Evolutionary conservation across 257 asterid genomes (phyloP).

Genomic region (Nicotiana knightiana): DNA sequence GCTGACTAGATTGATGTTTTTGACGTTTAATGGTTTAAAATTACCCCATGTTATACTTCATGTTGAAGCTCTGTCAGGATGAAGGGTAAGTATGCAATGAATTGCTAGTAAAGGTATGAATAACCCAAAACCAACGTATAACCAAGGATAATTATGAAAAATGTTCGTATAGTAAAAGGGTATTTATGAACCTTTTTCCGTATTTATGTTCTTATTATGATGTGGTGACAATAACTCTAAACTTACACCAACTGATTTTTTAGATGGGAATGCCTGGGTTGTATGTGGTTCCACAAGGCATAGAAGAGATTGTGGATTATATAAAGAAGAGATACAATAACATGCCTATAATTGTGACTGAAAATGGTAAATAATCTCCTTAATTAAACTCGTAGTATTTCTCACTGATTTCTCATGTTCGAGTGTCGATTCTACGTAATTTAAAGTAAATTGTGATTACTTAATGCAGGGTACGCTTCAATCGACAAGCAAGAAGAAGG

Average conservation of each 20-base stretch:
- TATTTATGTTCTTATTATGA: neutral
- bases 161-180: too few relatives aligned
- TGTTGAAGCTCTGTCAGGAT: too few relatives aligned
- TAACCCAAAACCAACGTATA: too few relatives aligned
- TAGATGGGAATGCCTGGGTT: conserved; percentile 46
- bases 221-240: neutral
- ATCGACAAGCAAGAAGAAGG: conserved; percentile 12
- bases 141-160: too few relatives aligned
- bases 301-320: conserved; percentile 45
- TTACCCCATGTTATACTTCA: too few relatives aligned
- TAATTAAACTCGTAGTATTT: neutral
- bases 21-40: too few relatives aligned
- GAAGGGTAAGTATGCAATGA: too few relatives aligned
- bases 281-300: conserved; percentile 59
- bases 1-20: too few relatives aligned
- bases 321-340: conserved; percentile 54
- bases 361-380: conserved; percentile 45
- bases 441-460: neutral
- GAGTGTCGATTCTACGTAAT: neutral
- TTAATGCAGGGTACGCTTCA: conserved; percentile 48
- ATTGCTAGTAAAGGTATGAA: too few relatives aligned
- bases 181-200: too few relatives aligned
- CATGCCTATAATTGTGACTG: conserved; percentile 62
- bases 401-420: neutral
- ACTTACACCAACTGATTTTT: neutral